Evolutionary conservation across 768 basidiomycete genomes (phyloP).

Genomic region (Rhodosporidiobolus sp.): DNA sequence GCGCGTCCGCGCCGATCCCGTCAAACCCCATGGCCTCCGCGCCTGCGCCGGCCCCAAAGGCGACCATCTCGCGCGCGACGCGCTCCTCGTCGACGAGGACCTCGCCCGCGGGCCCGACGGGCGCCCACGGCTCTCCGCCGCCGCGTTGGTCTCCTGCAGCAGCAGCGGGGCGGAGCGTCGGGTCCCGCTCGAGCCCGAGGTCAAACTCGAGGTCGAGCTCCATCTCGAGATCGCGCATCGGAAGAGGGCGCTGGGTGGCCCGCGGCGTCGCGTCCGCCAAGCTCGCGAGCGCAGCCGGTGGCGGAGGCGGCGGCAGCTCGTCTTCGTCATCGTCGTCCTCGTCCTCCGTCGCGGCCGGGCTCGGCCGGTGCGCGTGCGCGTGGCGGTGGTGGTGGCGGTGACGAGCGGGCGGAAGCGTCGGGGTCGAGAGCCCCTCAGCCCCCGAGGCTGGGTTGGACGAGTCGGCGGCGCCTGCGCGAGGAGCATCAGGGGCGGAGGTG

Average conservation of each 20-base stretch:
- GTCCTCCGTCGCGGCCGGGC: not conserved
- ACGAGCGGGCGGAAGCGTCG: no score
- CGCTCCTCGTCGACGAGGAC: conserved; percentile 20
- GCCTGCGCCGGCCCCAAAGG: not conserved
- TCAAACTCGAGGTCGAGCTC: no score
- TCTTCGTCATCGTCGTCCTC: conserved; percentile 2
- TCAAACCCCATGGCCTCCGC: conserved; percentile 1
- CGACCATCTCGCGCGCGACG: conserved; percentile 33
- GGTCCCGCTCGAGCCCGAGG: not conserved
- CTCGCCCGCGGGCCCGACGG: no score
- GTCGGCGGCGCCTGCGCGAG: not conserved
- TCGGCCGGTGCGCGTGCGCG: not conserved
- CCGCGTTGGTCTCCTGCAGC: conserved; percentile 5
- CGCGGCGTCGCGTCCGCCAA: not conserved
- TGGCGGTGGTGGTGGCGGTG: not conserved
- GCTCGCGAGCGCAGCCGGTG: not conserved
- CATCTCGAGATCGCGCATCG: no score
- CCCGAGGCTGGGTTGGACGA: not conserved
- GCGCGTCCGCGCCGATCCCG: not conserved
- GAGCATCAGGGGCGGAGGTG: not conserved
- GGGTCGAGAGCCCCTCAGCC: not conserved
- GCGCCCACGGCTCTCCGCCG: no score
- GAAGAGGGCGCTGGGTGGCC: not conserved
- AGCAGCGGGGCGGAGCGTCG: not conserved
- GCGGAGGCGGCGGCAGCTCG: not conserved